Evolutionary conservation across 2,329 filamentous ascomycete species (phyloP).

Genomic region (Elsinoe fawcettii): DNA sequence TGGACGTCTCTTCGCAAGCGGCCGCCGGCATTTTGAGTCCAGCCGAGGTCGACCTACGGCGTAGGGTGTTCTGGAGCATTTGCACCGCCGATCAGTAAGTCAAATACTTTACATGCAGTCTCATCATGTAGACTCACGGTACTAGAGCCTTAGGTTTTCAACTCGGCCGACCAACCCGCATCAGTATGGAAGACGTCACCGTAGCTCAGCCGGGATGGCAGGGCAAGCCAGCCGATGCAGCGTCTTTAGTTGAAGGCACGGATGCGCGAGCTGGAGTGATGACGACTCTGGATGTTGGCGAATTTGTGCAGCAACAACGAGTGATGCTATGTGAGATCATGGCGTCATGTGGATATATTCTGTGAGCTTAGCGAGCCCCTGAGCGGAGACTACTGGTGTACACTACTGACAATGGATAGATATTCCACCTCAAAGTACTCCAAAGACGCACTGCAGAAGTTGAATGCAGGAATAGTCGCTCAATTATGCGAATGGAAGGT

Average conservation of each 20-base stretch:
- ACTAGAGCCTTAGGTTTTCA: conserved; percentile 38
- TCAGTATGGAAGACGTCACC: conserved; percentile 35
- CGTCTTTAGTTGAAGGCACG: too few species aligned
- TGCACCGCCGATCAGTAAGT: too few species aligned
- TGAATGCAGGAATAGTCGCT: neutral
- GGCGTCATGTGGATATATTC: neutral
- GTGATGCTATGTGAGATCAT: neutral
- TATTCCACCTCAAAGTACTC: neutral
- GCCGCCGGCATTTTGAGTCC: conserved; percentile 33
- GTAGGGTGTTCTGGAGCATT: too few species aligned
- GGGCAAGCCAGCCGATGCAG: neutral
- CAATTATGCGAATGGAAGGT: conserved; percentile 5
- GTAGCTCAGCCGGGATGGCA: conserved; percentile 30
- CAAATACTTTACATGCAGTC: too few species aligned
- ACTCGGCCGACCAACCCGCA: conserved; percentile 36
- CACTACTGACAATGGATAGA: neutral
- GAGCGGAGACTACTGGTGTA: neutral
- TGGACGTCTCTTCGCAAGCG: conserved; percentile 36
- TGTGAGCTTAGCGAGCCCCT: neutral
- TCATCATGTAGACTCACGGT: too few species aligned
- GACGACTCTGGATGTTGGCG: neutral
- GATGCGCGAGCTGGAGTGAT: neutral
- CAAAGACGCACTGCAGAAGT: conserved; percentile 2
- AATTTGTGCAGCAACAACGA: neutral
- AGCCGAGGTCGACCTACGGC: conserved; percentile 29